phyloP scores from a whole-genome alignment of 768 basidiomycete species.

The Mycena belliarum region DNA sequence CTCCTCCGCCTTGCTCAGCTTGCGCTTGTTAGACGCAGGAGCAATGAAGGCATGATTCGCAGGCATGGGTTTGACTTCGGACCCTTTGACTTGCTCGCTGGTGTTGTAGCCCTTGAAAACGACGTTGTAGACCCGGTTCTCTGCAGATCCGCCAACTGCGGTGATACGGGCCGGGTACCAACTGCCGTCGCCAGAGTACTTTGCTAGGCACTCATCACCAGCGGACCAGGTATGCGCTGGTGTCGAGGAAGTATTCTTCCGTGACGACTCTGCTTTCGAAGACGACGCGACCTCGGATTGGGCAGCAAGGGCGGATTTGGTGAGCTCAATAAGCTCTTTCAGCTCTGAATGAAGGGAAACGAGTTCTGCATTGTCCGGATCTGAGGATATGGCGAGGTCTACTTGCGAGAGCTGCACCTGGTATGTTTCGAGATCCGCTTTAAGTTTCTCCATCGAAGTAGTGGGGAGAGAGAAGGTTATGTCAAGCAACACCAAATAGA shows the following conservation, averaged over 20 bases:
- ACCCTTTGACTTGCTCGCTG: slow-evolving; percentile 77
- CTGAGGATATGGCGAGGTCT: slow-evolving; percentile 72
- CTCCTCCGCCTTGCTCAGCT: slow-evolving; percentile 77
- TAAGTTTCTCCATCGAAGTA: slow-evolving; percentile 53
- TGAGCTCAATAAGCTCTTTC: slow-evolving; percentile 79
- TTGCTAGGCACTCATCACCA: slow-evolving; percentile 84
- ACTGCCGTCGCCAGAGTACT: slow-evolving; percentile 79
- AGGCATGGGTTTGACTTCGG: slow-evolving; percentile 72
- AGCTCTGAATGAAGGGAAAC: slow-evolving; percentile 74
- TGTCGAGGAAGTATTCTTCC: slow-evolving; percentile 53
- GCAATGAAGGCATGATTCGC: slow-evolving; percentile 48
- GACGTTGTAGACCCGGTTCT: slow-evolving; percentile 85
- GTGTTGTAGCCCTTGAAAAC: slow-evolving; percentile 92
- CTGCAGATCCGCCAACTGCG: slow-evolving; percentile 76
- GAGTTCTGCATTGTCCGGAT: slow-evolving; percentile 76
- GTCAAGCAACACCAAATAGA: background rate
- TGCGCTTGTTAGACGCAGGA: slow-evolving; percentile 67
- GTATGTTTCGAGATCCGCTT: slow-evolving; percentile 90
- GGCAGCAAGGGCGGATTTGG: slow-evolving; percentile 62
- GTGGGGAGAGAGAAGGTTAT: background rate
- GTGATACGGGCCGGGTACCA: slow-evolving; percentile 92
- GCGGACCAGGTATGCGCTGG: slow-evolving; percentile 67
- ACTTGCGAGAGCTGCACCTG: slow-evolving; percentile 90
- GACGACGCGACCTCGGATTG: slow-evolving; percentile 67
- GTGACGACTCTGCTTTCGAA: slow-evolving; percentile 56